Base-by-base conservation (phyloP, 345 rosid species). In the Rhodamnia argentea region DNA sequence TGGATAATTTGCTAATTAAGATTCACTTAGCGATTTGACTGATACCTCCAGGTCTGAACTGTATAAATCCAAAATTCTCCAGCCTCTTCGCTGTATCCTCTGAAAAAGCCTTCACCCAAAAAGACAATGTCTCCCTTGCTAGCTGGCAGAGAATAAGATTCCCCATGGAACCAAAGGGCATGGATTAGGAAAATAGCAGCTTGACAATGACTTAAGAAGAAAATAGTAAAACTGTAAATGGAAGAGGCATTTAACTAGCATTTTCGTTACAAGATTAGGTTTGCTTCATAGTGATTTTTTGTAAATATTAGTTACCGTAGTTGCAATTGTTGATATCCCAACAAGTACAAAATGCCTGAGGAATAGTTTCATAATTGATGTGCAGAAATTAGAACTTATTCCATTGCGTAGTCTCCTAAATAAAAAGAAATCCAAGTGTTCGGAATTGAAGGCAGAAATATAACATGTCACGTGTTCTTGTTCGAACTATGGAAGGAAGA, bases 71-170 rank as follows among this genome's bases (percentile, higher is more conserved):
- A 84, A 92, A 97, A 83, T 97, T 97, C 90, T 97, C 98, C 90
- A 97, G 90, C 89, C 99, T 92, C 90, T 97, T 97, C 26, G 99
- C 95, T 53, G 99, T 97, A 86, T 96, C 99, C 90, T 94, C 98
- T 32, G 99, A 97, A 88, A 96, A 97, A 86, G 99, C 99, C 90
- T 97, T 97, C 85, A 96, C 99, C 99, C 99, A 97, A 90, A 95
- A 97, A 86, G 99, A 97, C 89, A 97, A 86, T 11, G 98, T 89
- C 90, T 97, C 99, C 89, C 99, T 96, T 52, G 98, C 98, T 88
- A 97, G 91, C 99, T 97, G 93, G 55, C 88, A 88, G 86, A 86
- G 74, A 87, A 78, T n/a, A 53, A 70, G 47, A 70, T 70, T 70
- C 81, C 60, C 59, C 59, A 42, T 82, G 57, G 27, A 83, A 70